These are phyloP conservation scores for Panicum miliaceum DNA, from an alignment of 176 grass and related monocot species.

Conservation along the genomic window DNA sequence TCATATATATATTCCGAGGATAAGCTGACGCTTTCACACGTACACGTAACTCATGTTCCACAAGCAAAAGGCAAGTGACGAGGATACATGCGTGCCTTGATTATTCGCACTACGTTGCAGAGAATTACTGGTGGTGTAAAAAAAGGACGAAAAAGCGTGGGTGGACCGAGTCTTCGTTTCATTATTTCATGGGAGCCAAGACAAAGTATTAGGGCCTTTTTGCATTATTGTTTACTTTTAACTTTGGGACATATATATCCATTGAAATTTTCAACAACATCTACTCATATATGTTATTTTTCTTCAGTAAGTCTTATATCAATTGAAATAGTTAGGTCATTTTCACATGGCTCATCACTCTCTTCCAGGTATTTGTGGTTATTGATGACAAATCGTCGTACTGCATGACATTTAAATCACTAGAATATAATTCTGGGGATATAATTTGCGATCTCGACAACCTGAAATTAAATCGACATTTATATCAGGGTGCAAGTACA, in stretches of 20 bases:
- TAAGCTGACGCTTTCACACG: constrained; percentile 13
- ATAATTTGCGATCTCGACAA: not conserved
- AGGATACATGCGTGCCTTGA: not conserved
- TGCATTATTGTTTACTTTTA: not conserved
- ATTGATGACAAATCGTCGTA: not conserved
- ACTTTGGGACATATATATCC: no score
- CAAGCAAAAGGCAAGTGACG: constrained; percentile 25
- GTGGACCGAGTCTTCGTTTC: not conserved
- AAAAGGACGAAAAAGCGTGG: not conserved
- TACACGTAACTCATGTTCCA: constrained; percentile 11
- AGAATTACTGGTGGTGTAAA: constrained; percentile 2
- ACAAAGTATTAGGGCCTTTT: not conserved
- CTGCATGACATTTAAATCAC: not conserved
- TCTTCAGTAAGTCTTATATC: no score
- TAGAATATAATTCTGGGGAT: not conserved
- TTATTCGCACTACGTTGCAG: constrained; percentile 12
- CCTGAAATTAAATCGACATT: not conserved
- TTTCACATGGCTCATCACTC: not conserved
- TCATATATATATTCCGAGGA: constrained; percentile 10
- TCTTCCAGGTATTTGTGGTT: not conserved
- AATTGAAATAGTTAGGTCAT: no score
- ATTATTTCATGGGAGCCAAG: not conserved
- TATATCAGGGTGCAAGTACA: not conserved
- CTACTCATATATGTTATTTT: no score
- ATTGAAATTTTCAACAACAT: no score